phyloP scores from a whole-genome alignment of 306 rosid genomes.

The Acmispon strigosus region DNA sequence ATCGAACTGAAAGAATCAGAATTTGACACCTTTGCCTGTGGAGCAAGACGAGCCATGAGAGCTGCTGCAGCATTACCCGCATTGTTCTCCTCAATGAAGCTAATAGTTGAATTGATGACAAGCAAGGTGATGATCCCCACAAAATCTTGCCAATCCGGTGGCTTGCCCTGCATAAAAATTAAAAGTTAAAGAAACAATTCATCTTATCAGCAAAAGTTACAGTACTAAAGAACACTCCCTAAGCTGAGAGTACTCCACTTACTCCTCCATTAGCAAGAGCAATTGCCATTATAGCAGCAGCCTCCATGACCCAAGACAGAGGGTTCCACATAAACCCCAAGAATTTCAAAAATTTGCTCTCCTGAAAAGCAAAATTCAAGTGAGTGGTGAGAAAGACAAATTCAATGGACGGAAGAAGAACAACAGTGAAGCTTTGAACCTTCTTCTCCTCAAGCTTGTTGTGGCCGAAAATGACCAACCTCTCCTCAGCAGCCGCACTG shows the following conservation, averaged over 20 bases:
- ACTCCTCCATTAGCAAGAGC: constrained; percentile 98
- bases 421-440: constrained; percentile 11
- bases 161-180: constrained; percentile 55
- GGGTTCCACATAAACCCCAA: constrained; percentile 99
- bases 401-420: too few relatives aligned
- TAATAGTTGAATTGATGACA: constrained; percentile 79
- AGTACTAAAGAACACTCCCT: neutral
- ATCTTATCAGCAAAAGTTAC: neutral
- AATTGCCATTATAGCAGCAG: constrained; percentile 96
- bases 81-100: constrained; percentile 91
- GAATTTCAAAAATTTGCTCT: constrained; percentile 67
- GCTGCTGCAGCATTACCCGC: constrained; percentile 96
- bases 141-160: constrained; percentile 98
- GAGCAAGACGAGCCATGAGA: constrained; percentile 94
- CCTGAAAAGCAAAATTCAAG: neutral
- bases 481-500: constrained; percentile 73
- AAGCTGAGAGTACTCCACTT: constrained; percentile 18
- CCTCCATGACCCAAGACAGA: constrained; percentile 96
- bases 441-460: constrained; percentile 90
- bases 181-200: neutral
- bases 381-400: neutral
- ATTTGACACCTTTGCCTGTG: constrained; percentile 70
- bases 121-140: constrained; percentile 83
- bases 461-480: constrained; percentile 71
- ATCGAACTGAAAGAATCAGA: neutral